Conservation (phyloP, 768 basidiomycete genomes). For the Pholiota molesta region DNA sequence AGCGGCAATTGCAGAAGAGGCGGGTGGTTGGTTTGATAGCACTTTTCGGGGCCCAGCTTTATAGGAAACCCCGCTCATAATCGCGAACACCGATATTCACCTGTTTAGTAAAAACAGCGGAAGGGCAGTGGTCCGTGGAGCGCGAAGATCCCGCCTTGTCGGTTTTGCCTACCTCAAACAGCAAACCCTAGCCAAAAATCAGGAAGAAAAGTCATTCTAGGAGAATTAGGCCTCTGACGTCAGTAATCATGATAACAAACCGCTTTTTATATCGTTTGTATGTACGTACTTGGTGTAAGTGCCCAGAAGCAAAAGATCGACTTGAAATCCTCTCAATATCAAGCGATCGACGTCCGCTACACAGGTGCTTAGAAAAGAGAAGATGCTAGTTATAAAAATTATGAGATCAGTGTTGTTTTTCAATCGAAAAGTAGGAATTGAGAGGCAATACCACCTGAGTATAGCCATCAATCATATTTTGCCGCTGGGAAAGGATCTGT, state of each 20-base stretch:
- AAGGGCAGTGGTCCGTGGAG: not conserved
- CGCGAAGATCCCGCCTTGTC: not conserved
- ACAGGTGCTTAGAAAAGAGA: not conserved
- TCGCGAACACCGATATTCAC: not conserved
- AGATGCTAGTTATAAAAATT: not conserved
- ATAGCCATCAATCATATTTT: not conserved
- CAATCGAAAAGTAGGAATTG: not conserved
- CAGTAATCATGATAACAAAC: not conserved
- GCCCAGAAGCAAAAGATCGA: not conserved
- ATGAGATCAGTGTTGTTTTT: not conserved
- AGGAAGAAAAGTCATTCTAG: slow-evolving; percentile 1
- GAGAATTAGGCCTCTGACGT: not conserved
- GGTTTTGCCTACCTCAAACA: not conserved
- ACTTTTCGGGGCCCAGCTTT: not conserved
- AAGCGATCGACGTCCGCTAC: not conserved
- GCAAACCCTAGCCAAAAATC: not conserved
- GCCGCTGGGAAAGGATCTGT: not conserved
- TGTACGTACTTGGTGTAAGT: not conserved
- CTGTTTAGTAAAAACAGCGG: not conserved
- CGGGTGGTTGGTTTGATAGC: not conserved
- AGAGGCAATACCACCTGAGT: not conserved
- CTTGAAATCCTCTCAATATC: not conserved
- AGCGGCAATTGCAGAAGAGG: not conserved
- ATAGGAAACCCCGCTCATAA: not conserved
- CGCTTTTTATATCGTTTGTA: not conserved